Evolutionary conservation across 352 stramenopile genomes (phyloP).

Genomic region (Stephanocyclus meneghinianus): DNA sequence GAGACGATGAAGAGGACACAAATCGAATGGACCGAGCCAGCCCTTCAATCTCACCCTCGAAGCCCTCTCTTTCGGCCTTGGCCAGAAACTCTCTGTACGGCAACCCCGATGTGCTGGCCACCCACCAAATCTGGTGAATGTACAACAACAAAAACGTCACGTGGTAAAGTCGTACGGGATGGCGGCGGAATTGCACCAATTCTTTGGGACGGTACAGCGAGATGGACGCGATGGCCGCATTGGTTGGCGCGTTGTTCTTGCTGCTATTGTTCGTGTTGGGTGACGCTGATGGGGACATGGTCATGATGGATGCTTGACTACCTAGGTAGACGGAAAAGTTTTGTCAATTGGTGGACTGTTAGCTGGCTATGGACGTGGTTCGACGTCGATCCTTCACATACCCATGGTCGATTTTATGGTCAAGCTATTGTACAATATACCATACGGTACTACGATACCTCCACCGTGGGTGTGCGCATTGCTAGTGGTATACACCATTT

Average conservation of each 20-base stretch:
- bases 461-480: neutral
- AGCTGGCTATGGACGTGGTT: too few relatives aligned
- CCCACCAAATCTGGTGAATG: constrained; percentile 55
- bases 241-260: too few relatives aligned
- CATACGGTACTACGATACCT: too few relatives aligned
- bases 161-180: constrained; percentile 53
- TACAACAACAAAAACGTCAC: constrained; percentile 63
- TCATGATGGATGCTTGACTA: too few relatives aligned
- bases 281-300: neutral
- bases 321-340: too few relatives aligned
- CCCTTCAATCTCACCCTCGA: constrained; percentile 55
- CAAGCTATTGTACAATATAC: too few relatives aligned
- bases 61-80: constrained; percentile 78
- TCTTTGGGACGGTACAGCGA: constrained; percentile 63
- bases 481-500: constrained; percentile 1
- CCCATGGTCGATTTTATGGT: too few relatives aligned
- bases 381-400: too few relatives aligned
- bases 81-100: constrained; percentile 77
- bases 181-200: constrained; percentile 12
- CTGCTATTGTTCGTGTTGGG: neutral
- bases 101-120: constrained; percentile 59
- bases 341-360: too few relatives aligned
- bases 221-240: constrained; percentile 45
- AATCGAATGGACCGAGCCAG: neutral
- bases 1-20: neutral